Conservation (phyloP, 202 grass and related monocot species). For the Saccharum hybrid region DNA sequence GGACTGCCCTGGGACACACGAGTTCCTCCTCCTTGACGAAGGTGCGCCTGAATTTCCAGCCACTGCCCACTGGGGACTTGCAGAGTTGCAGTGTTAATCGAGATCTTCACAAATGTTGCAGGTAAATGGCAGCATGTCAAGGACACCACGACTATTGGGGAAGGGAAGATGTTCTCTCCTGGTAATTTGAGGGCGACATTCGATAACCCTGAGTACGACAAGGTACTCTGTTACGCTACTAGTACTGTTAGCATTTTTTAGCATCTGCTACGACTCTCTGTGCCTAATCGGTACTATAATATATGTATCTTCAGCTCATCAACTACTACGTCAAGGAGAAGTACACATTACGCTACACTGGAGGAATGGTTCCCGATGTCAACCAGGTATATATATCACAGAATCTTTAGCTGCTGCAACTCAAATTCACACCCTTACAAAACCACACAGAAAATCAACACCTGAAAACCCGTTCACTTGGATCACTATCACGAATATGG, state of each 20-base stretch:
- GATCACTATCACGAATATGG: not conserved
- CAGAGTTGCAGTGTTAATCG: not conserved
- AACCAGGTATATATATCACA: constrained; percentile 82
- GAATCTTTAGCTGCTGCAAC: not conserved
- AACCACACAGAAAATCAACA: not conserved
- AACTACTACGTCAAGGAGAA: constrained; percentile 95
- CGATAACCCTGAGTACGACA: constrained; percentile 85
- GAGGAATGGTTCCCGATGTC: constrained; percentile 99
- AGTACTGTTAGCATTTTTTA: not conserved
- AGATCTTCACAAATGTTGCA: constrained; percentile 36
- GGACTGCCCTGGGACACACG: constrained; percentile 87
- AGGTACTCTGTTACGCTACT: constrained; percentile 37
- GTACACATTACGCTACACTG: constrained; percentile 95
- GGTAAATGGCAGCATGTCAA: constrained; percentile 99
- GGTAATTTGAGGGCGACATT: constrained; percentile 91
- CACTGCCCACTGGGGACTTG: not conserved
- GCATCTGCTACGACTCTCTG: not conserved
- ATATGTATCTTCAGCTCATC: constrained; percentile 66
- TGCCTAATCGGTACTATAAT: not conserved
- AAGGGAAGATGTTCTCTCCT: constrained; percentile 98
- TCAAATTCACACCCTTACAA: not conserved
- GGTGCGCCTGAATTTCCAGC: constrained; percentile 36
- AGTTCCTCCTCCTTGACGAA: constrained; percentile 93
- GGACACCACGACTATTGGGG: constrained; percentile 85
- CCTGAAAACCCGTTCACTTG: not conserved